Evolutionary conservation across 2,329 filamentous ascomycete species (phyloP).

Genomic region (Fusarium sp.): DNA sequence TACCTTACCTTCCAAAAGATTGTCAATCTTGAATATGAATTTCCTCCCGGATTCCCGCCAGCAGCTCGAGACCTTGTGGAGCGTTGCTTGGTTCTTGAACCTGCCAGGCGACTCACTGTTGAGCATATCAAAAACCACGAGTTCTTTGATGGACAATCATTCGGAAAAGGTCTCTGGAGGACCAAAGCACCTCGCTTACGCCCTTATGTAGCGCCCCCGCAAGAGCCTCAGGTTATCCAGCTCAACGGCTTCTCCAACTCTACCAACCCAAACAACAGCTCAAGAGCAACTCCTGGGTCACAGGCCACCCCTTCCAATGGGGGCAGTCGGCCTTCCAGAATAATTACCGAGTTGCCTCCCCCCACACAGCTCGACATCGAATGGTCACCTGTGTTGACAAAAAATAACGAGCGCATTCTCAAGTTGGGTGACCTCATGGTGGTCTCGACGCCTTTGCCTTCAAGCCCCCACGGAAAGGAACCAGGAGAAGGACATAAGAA

Average conservation of each 20-base stretch:
- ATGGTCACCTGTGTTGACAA: constrained; percentile 95
- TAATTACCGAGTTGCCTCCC: constrained; percentile 96
- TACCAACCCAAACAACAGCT: constrained; percentile 50
- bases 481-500: constrained; percentile 85
- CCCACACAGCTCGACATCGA: constrained; percentile 97
- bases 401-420: constrained; percentile 91
- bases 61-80: constrained; percentile 91
- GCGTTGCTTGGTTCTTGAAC: constrained; percentile 89
- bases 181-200: constrained; percentile 89
- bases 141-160: constrained; percentile 90
- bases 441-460: constrained; percentile 79
- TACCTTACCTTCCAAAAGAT: constrained; percentile 99
- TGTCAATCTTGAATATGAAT: constrained; percentile 92
- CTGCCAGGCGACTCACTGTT: constrained; percentile 83
- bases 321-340: constrained; percentile 74
- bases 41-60: constrained; percentile 87
- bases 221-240: constrained; percentile 80
- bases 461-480: constrained; percentile 78
- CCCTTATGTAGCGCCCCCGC: constrained; percentile 80
- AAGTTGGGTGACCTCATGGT: constrained; percentile 94
- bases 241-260: constrained; percentile 67
- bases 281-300: constrained; percentile 53
- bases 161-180: constrained; percentile 89
- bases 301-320: constrained; percentile 58
- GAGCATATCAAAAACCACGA: constrained; percentile 97